phyloP scores from a whole-genome alignment of 2,329 filamentous ascomycete genomes.

The Cladosporium sp. region DNA sequence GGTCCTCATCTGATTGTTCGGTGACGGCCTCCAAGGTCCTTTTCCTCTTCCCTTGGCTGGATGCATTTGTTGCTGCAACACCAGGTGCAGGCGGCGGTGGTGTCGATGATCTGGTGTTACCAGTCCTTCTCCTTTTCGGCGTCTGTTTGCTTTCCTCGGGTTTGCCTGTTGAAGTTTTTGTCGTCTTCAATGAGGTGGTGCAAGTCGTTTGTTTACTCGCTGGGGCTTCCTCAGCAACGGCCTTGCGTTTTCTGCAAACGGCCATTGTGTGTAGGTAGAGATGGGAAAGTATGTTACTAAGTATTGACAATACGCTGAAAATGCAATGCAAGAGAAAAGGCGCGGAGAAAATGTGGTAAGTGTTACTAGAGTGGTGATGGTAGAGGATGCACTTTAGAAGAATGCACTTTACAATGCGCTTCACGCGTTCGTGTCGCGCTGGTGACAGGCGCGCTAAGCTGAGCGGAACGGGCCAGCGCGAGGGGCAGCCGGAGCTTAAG shows the following conservation, averaged over 20 bases:
- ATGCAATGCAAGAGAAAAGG: slow-evolving; percentile 6
- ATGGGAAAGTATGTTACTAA: background rate
- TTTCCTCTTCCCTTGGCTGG: slow-evolving; percentile 23
- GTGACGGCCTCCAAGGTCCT: slow-evolving; percentile 18
- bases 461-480: too few relatives aligned
- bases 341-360: slow-evolving; percentile 7
- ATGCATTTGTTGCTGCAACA: background rate
- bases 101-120: slow-evolving; percentile 19
- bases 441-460: too few relatives aligned
- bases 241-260: slow-evolving; percentile 26
- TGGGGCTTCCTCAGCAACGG: slow-evolving; percentile 17
- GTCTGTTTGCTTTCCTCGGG: background rate
- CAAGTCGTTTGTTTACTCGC: slow-evolving; percentile 24
- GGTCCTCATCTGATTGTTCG: slow-evolving; percentile 22
- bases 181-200: slow-evolving; percentile 6
- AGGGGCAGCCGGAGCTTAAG: too few relatives aligned
- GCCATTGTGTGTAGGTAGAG: slow-evolving; percentile 20
- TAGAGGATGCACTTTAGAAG: too few relatives aligned
- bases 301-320: background rate
- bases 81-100: slow-evolving; percentile 16
- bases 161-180: background rate
- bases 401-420: too few relatives aligned
- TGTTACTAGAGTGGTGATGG: background rate
- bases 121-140: slow-evolving; percentile 14
- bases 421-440: too few relatives aligned